Evolutionary conservation across 2,329 filamentous ascomycete genomes (phyloP).

Genomic region (Arachnomyces sp.): DNA sequence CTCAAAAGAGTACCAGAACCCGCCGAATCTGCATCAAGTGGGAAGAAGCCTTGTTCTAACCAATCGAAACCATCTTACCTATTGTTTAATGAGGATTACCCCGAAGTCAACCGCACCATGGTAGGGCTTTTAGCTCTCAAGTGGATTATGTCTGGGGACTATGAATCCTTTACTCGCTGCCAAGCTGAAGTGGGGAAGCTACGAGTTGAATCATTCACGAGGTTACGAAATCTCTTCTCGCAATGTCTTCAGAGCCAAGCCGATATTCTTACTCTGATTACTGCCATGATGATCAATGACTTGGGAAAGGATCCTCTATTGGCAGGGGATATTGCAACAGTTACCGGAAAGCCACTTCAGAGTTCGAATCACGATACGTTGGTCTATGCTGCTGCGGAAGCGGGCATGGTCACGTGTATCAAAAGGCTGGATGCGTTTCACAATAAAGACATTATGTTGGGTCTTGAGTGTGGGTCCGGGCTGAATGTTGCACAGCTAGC

Average conservation of each 20-base stretch:
- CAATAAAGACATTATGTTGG: constrained; percentile 23
- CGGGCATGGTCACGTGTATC: constrained; percentile 22
- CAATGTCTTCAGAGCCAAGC: constrained; percentile 10
- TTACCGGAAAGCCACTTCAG: too few relatives aligned
- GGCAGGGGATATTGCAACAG: constrained; percentile 15
- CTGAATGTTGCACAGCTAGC: constrained; percentile 33
- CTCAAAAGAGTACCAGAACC: too few relatives aligned
- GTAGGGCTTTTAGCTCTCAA: constrained; percentile 28
- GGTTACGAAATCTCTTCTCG: constrained; percentile 19
- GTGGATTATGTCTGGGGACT: constrained; percentile 30
- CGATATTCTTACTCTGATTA: constrained; percentile 24
- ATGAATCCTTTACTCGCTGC: constrained; percentile 22
- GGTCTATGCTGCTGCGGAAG: constrained; percentile 21
- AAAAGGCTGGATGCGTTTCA: constrained; percentile 14
- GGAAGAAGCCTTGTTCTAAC: neutral
- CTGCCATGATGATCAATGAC: constrained; percentile 30
- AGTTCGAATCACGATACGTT: constrained; percentile 25
- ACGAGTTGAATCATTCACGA: constrained; percentile 21
- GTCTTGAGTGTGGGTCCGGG: constrained; percentile 27
- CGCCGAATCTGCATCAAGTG: constrained; percentile 1
- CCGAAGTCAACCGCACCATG: constrained; percentile 34
- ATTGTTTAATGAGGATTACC: constrained; percentile 23
- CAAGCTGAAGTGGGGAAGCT: constrained; percentile 20
- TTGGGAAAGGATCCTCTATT: constrained; percentile 31
- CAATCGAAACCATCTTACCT: constrained; percentile 19